A percentile compares a stretch with the other conserved stretches of the same genome.
These are phyloP conservation scores for Trametes meyenii DNA, from an alignment of 768 basidiomycete genomes.

Conservation along the genomic window DNA sequence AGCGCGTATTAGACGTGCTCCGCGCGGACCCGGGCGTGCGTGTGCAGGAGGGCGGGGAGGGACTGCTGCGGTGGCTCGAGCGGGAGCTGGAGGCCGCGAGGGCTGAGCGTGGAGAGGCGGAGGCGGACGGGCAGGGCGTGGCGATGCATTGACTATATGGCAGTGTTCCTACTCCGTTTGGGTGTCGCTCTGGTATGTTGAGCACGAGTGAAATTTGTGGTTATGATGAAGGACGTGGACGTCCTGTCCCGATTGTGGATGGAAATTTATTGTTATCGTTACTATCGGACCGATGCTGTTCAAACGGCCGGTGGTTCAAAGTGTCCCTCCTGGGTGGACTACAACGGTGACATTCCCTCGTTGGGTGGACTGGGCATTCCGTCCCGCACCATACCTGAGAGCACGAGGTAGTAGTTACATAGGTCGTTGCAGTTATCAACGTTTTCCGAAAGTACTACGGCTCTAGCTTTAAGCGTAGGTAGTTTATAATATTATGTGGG, in stretches of 20 bases:
- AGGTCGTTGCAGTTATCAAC: too few relatives aligned
- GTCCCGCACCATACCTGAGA: too few relatives aligned
- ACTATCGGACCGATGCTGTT: not conserved
- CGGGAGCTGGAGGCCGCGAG: constrained; percentile 67
- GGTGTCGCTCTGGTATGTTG: not conserved
- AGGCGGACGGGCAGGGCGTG: constrained; percentile 55
- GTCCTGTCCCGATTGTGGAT: not conserved
- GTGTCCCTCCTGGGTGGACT: too few relatives aligned
- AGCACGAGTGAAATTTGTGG: not conserved
- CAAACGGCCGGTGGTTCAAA: too few relatives aligned
- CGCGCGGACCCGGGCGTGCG: constrained; percentile 24
- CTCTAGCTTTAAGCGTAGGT: too few relatives aligned
- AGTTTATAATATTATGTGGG: too few relatives aligned
- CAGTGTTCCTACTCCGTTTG: not conserved
- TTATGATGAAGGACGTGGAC: not conserved
- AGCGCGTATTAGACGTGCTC: constrained; percentile 57
- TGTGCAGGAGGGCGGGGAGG: constrained; percentile 17
- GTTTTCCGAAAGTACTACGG: too few relatives aligned
- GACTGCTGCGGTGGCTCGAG: constrained; percentile 45
- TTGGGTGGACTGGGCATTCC: too few relatives aligned
- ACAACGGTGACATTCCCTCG: too few relatives aligned
- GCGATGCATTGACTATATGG: constrained; percentile 44
- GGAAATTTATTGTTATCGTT: not conserved
- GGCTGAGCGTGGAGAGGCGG: constrained; percentile 57
- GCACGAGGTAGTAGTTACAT: too few relatives aligned